Base-by-base conservation (phyloP, 768 basidiomycete genomes). In the Clitopilus passeckerianus region DNA sequence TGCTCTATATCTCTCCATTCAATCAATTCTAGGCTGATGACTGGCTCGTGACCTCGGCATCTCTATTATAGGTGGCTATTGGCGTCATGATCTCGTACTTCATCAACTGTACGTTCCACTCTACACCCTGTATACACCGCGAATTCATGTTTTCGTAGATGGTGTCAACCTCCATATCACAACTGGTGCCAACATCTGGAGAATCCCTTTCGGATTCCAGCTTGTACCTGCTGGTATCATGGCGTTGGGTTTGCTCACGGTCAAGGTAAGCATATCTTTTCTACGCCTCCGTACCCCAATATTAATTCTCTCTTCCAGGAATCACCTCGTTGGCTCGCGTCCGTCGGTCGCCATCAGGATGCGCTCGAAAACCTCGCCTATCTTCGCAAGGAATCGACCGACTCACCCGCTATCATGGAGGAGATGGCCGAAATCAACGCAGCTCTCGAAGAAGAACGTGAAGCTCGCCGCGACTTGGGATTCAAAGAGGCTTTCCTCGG, bases 11-110 rank as follows among this genome's bases (percentile, higher is more conserved):
- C 27, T 30, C 27, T 0, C 54, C 20, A 0, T 12, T 8, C 14
- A 54, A 9, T 33, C 23, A 4, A 12, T 10, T 10, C 2, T 4
- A 22, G 20, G 15, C n/a, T 16, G 46, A n/a, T 23, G 46, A 50
- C 46, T 18, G 46, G 20, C 33, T 27, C 14, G 27, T 56, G n/a
- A 35, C 9, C 10, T 43, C 9, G 12, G 23, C 46, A 44, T 20
- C 34, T 27, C n/a, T 5, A 14, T 15, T 1, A 9, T 60, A 80
- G 77, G 77, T 91, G 20, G 89, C 91, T 22, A 76, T 84, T 54
- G 93, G 92, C 56, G 91, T 91, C 61, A 92, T 93, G 86, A 76
- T 94, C 59, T 90, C 87, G 0, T 92, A 91, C 71, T 91, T 90
- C 70, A 78, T 91, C 64, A 90, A 92, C 66, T 81, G 87, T 89